Base-by-base conservation (phyloP, 1,139 yeast genomes). In the Blastobotrys capitulatus region DNA sequence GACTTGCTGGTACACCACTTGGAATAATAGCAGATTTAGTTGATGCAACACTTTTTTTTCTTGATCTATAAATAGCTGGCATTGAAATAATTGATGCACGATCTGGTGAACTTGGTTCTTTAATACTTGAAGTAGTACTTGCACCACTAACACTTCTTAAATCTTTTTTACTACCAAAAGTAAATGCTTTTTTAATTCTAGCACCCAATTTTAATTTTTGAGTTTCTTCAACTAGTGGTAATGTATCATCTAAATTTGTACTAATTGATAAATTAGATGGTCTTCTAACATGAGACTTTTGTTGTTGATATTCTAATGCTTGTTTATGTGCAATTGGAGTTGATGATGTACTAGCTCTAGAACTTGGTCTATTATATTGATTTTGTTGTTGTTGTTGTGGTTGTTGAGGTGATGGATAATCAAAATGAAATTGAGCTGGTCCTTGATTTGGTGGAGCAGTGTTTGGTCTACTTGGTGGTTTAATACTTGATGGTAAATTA, bases 101-200 rank as follows among this genome's bases (percentile, higher is more conserved):
- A 18, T 47, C 49, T 18, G 41, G 26, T n/a, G 41, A 38, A 12
- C 10, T 12, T 20, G 16, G 22, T n/a, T 13, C 13, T 3, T 4
- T 4, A 12, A 9, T 12, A 19, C 8, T 15, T n/a, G 13, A 9
- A 10, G 4, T 22, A 29, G 29, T 38, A 27, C 20, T 25, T 36
- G 36, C 26, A 29, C 16, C 22, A 22, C 38, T 39, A 22, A 22
- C 25, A 22, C 25, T 22, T 22, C 25, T 22, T 5, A 4, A 4
- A 4, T 22, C 25, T 31, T 40, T 44, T 38, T 40, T 44, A 10
- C 50, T 39, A 15, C 59, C 59, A 47, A 61, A 59, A 4, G 62
- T 50, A 31, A 61, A 59, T 6, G 61, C 64, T 51, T 59, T 60
- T 36, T 54, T 58, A 38, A 61, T 49, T 42, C 53, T 53, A 13